Conservation (phyloP, 208 protist genomes). For the Leishmania arabica region DNA sequence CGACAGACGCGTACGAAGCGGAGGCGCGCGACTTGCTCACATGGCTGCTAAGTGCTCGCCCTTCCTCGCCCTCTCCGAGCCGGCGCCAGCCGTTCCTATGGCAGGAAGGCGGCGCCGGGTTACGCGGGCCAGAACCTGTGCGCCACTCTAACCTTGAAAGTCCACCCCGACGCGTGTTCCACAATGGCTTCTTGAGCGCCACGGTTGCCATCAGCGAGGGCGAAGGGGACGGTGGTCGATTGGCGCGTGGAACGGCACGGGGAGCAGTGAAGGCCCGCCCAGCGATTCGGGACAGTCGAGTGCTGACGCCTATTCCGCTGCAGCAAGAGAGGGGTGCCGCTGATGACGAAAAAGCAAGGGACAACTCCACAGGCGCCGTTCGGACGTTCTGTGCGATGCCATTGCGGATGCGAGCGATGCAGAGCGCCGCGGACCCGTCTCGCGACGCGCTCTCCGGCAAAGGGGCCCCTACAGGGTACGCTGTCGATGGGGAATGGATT, state of each 20-base stretch:
- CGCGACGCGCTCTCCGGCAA: neutral
- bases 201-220: neutral
- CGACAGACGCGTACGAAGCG: neutral
- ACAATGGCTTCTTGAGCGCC: constrained; percentile 11
- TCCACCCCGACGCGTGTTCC: constrained; percentile 5
- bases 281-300: neutral
- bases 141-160: neutral
- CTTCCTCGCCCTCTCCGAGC: neutral
- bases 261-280: neutral
- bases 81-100: neutral
- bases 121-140: neutral
- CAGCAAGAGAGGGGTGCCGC: neutral
- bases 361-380: neutral
- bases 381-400: neutral
- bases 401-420: neutral
- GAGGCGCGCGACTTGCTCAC: constrained; percentile 10
- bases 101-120: neutral
- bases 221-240: neutral
- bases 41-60: neutral
- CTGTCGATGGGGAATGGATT: neutral
- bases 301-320: constrained; percentile 7
- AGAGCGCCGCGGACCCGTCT: neutral
- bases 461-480: neutral
- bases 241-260: neutral
- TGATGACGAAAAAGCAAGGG: neutral